Conservation (phyloP, 2,329 filamentous ascomycete species). For the Venturia carpophila region DNA sequence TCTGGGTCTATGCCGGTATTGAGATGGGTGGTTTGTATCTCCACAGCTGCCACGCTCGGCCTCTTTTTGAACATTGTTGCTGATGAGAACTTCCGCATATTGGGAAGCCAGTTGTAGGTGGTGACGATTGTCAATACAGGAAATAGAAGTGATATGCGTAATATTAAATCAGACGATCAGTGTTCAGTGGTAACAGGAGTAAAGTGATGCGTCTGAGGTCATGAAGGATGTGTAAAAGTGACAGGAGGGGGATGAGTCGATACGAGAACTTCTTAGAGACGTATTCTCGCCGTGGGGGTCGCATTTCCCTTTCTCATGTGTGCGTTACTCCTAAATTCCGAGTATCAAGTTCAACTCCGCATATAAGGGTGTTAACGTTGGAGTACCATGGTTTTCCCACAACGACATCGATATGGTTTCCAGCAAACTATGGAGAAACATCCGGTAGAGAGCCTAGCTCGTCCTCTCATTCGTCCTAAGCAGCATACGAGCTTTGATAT, state of each 20-base stretch:
- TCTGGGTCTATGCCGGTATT: not conserved
- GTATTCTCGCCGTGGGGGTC: not conserved
- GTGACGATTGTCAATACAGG: not conserved
- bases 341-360: not conserved
- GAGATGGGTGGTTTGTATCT: not conserved
- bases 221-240: not conserved
- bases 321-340: no score
- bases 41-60: not conserved
- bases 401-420: not conserved
- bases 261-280: no score
- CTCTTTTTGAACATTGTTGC: not conserved
- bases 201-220: not conserved
- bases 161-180: not conserved
- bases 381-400: not conserved
- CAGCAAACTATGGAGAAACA: not conserved
- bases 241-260: not conserved
- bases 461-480: not conserved
- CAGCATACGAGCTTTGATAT: not conserved
- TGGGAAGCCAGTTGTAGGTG: not conserved
- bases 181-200: not conserved
- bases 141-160: not conserved
- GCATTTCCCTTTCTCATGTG: not conserved
- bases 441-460: not conserved
- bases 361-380: not conserved
- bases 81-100: not conserved